Conservation (phyloP, 768 basidiomycete species). For the Porpolomopsis calyptriformis region DNA sequence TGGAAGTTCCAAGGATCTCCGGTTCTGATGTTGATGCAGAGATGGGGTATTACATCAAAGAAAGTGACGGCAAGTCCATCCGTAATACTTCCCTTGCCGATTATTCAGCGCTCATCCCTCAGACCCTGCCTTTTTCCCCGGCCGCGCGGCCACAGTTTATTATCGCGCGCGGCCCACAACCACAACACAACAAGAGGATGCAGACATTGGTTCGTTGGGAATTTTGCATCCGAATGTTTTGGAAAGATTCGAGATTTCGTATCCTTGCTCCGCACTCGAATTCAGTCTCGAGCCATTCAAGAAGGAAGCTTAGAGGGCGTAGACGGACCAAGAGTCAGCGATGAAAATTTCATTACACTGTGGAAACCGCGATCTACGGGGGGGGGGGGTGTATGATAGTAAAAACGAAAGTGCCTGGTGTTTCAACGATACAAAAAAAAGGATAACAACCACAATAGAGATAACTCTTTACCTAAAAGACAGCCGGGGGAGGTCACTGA, state of each 20-base stretch:
- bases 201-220: slow-evolving; percentile 79
- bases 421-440: too few relatives aligned
- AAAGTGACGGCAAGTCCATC: slow-evolving; percentile 56
- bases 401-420: neutral
- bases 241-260: slow-evolving; percentile 86
- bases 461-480: too few relatives aligned
- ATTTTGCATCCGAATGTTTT: slow-evolving; percentile 89
- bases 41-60: slow-evolving; percentile 87
- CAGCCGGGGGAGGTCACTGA: neutral
- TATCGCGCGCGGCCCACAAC: slow-evolving; percentile 52
- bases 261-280: slow-evolving; percentile 91
- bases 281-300: slow-evolving; percentile 94
- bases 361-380: neutral
- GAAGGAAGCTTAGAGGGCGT: slow-evolving; percentile 50
- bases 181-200: slow-evolving; percentile 47
- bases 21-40: slow-evolving; percentile 42
- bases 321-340: slow-evolving; percentile 50
- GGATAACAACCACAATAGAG: too few relatives aligned
- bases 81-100: neutral
- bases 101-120: slow-evolving; percentile 3
- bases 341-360: too few relatives aligned
- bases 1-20: slow-evolving; percentile 77
- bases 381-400: neutral
- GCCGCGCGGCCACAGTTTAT: slow-evolving; percentile 85
- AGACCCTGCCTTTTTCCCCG: slow-evolving; percentile 95